phyloP scores from a whole-genome alignment of 148 eudicot genomes.

The Rhododendron vialii region DNA sequence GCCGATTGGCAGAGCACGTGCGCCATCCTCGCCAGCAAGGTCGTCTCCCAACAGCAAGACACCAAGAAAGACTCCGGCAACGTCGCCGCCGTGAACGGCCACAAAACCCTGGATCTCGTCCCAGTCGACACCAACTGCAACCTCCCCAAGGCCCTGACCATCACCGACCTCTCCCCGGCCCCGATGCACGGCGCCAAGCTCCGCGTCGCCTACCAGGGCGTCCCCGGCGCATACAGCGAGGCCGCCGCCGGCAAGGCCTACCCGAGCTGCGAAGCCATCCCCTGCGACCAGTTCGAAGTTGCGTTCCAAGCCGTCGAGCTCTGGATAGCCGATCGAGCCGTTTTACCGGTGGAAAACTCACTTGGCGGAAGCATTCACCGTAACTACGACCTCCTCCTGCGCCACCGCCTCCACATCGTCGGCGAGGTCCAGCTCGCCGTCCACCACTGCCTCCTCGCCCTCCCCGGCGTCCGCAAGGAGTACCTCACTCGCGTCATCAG shows the following conservation, averaged over 20 bases:
- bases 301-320: slow-evolving; percentile 90
- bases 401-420: slow-evolving; percentile 60
- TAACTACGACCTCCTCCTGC: slow-evolving; percentile 61
- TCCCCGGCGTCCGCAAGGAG: slow-evolving; percentile 76
- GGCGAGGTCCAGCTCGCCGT: slow-evolving; percentile 68
- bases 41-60: slow-evolving; percentile 41
- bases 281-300: slow-evolving; percentile 94
- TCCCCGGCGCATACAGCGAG: slow-evolving; percentile 95
- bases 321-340: slow-evolving; percentile 78
- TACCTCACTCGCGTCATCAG: slow-evolving; percentile 68
- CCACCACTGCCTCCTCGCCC: slow-evolving; percentile 75
- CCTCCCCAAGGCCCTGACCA: slow-evolving; percentile 35
- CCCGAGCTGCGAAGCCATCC: slow-evolving; percentile 79
- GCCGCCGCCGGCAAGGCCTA: slow-evolving; percentile 90
- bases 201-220: slow-evolving; percentile 92
- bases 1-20: slow-evolving; percentile 87
- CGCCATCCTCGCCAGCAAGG: slow-evolving; percentile 76
- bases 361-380: slow-evolving; percentile 74
- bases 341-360: slow-evolving; percentile 61
- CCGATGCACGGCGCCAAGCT: slow-evolving; percentile 81
- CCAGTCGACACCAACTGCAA: slow-evolving; percentile 23
- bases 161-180: slow-evolving; percentile 56
- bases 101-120: slow-evolving; percentile 53
- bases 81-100: slow-evolving; percentile 58
- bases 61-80: slow-evolving; percentile 20